Evolutionary conservation across 768 basidiomycete genomes (phyloP), one percentile per base, ranked within the genome.

Genomic region (Candolleomyces efflorescens): DNA sequence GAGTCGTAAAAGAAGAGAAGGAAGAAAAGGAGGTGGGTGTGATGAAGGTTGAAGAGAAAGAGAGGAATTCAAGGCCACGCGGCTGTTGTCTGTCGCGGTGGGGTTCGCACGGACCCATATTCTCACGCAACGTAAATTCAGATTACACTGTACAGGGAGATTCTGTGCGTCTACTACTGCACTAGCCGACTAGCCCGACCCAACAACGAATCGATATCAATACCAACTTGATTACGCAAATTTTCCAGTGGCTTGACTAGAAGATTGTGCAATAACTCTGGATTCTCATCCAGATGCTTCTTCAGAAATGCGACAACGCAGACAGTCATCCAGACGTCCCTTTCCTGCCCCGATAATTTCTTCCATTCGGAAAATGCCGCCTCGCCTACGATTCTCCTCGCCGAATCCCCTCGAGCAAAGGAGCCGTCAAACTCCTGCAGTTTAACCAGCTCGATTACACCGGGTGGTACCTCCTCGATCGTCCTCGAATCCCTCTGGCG

Each of bases 401-500:
- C 66, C 0, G 62, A 41, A 3, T 72, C 62, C 32, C 69, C 62
- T 1, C 68, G 58, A 7, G 62, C n/a, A 65, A 81, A 85, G 1
- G 81, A 81, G 0, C 84, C 84, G 53, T 83, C 78, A 24, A 73
- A 72, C 2, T 59, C 48, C 68, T 82, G 79, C 20, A 78, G 58
- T 13, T 61, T 59, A 11, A 79, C 66, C 41, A 84, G 65, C 2
- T 70, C 55, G 17, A 76, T 59, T 4, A 79, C 72, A 27, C 69
- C 64, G 3, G 65, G 46, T 20, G 60, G 60, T 12, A 65, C 55
- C 24, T 60, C 57, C 39, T 36, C 51, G 5, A 53, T 11, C 37
- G 6, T 37, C 20, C 36, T 53, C 12, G 37, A 22, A n/a, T 41
- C 51, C 26, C 37, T 36, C 37, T 53, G 51, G 10, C 18, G 51